Evolutionary conservation across 179 eudicot species (phyloP), one percentile per base, ranked within the genome.

Genomic region (Drosera spatulata): DNA sequence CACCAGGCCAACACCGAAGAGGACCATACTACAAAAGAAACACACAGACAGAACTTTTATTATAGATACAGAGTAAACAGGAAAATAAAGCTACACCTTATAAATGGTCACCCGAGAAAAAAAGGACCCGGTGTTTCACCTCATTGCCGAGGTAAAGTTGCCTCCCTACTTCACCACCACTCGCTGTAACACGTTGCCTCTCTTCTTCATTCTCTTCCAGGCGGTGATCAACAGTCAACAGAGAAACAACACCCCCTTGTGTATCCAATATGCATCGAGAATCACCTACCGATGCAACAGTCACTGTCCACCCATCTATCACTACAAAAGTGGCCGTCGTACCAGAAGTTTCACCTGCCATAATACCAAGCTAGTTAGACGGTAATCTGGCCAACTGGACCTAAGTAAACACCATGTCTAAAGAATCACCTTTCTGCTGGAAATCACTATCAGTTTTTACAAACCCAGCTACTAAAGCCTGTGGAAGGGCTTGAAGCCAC

Each of bases 221-320:
- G 13, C 95, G 77, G 51, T 86, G 95, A 71, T 86, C 95, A 59
- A 84, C 95, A 6, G 95, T 84, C 68, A 86, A 70, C 49, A 81
- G 76, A 75, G 84, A 76, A 62, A 86, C 82, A 49, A 75, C 78
- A 56, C 95, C 95, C 9, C 87, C 90, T 71, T 78, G 87, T 48
- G 90, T 79, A 71, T 86, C 95, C 77, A 86, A 61, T 57, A 86
- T 84, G 76, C 95, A 86, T 63, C 95, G 75, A 63, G 95, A 86
- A 80, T 86, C 95, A 46, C 95, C 95, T 61, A 86, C 95, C 59
- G 90, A 86, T 61, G 95, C 95, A 71, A 80, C 95, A 53, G 95
- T 86, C 58, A 86, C 80, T 39, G 87, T 84, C 84, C 87, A 86
- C 10, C 87, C 95, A 66, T 86, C 95, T 45, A 86, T 71, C 61